phyloP scores from a whole-genome alignment of 192 early-diverging fungal species.

The Coemansia sp. region DNA sequence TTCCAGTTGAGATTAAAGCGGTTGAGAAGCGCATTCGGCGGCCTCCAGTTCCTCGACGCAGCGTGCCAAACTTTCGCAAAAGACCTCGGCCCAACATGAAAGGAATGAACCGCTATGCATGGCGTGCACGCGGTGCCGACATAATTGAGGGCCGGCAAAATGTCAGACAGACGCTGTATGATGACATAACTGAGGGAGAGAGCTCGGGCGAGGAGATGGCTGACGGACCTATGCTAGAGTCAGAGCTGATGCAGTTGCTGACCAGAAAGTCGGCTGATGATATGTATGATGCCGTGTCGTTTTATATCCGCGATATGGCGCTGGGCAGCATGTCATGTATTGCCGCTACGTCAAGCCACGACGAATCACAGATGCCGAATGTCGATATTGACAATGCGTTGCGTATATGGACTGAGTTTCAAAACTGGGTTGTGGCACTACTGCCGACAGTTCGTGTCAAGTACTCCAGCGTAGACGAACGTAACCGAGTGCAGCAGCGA shows the following conservation, averaged over 20 bases:
- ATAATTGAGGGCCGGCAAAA: neutral
- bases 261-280: conserved; percentile 1
- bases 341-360: neutral
- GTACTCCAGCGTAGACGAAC: neutral
- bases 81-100: neutral
- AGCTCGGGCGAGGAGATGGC: neutral
- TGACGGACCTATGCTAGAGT: neutral
- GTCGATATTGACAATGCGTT: conserved; percentile 14
- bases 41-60: neutral
- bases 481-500: neutral
- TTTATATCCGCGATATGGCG: conserved; percentile 13
- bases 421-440: conserved; percentile 14
- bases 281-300: neutral
- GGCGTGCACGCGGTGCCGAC: neutral
- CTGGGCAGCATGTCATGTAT: neutral
- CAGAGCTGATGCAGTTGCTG: conserved; percentile 2
- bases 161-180: neutral
- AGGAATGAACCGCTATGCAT: neutral
- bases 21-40: neutral
- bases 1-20: neutral
- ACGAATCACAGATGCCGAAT: neutral
- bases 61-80: neutral
- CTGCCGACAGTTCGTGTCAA: conserved; percentile 3
- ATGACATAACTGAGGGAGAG: neutral
- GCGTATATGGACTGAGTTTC: conserved; percentile 34